Percentiles rank a stretch among this genome's conserved stretches.
These are phyloP conservation scores for Leccinum longicurvipes DNA, from an alignment of 768 basidiomycete species.

Conservation along the genomic window DNA sequence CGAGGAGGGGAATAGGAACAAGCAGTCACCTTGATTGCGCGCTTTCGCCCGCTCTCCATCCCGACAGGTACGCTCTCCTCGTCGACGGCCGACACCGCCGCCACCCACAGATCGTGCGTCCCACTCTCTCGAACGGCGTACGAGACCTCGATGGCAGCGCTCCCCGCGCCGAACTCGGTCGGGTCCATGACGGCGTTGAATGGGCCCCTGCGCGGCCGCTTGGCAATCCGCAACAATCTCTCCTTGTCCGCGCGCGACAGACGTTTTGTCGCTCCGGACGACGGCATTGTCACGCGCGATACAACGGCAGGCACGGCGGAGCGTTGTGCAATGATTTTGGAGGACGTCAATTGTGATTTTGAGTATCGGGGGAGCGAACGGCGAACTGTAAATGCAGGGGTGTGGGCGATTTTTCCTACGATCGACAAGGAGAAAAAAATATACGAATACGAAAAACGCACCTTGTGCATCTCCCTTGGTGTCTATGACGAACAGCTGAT, in stretches of 20 bases:
- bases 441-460: conserved; percentile 22
- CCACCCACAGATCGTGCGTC: conserved; percentile 60
- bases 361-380: conserved; percentile 55
- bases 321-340: conserved; percentile 79
- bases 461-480: conserved; percentile 73
- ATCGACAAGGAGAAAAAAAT: not conserved
- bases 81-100: conserved; percentile 18
- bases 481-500: conserved; percentile 79
- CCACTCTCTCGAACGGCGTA: conserved; percentile 69
- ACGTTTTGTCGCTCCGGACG: conserved; percentile 26
- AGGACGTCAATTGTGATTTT: conserved; percentile 53
- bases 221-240: conserved; percentile 71
- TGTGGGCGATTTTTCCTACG: not conserved
- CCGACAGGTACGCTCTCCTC: conserved; percentile 42
- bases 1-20: not conserved
- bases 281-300: conserved; percentile 42
- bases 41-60: conserved; percentile 35
- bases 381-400: conserved; percentile 44
- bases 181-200: conserved; percentile 71
- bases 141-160: conserved; percentile 58
- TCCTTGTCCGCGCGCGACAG: conserved; percentile 71
- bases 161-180: conserved; percentile 62
- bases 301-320: conserved; percentile 84
- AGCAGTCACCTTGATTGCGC: conserved; percentile 49
- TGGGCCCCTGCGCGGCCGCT: conserved; percentile 66